Conservation (phyloP, 257 asterid genomes). For the Anisodus tanguticus region DNA sequence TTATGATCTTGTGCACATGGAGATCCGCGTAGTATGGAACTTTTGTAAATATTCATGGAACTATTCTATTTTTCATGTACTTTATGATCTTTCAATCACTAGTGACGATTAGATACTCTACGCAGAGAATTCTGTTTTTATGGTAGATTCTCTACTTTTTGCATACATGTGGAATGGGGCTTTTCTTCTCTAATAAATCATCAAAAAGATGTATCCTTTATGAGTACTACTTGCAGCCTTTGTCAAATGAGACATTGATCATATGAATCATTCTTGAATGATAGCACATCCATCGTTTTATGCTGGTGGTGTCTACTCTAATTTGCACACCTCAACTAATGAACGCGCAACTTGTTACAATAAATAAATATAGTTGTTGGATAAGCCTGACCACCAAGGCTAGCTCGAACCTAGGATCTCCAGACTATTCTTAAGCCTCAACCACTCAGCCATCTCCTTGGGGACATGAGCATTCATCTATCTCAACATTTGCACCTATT, state of each 20-base stretch:
- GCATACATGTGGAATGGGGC: background rate
- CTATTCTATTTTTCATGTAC: background rate
- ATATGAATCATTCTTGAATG: background rate
- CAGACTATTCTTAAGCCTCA: background rate
- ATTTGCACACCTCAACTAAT: background rate
- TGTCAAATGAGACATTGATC: background rate
- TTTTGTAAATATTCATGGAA: background rate
- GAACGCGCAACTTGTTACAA: background rate
- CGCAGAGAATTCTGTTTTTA: background rate
- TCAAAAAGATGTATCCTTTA: background rate
- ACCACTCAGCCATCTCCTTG: background rate
- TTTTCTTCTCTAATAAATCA: constrained; percentile 9
- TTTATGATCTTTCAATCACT: background rate
- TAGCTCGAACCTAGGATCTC: constrained; percentile 2
- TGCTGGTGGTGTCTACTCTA: background rate
- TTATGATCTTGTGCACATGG: background rate
- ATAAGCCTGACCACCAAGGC: background rate
- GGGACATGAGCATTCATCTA: background rate
- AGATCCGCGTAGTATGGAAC: background rate
- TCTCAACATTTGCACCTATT: background rate
- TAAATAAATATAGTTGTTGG: background rate
- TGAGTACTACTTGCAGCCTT: background rate
- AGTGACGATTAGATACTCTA: background rate
- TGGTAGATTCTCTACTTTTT: background rate
- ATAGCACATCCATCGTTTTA: background rate